Conservation (phyloP, 176 grass and related monocot species). For the maize (Zea mays) region Zm-B73-REFERENCE-NAM-5.0 NC_050101.1:68419001-68419500, state of each 20-base stretch:
- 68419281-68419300: conserved; percentile 39
- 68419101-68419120: neutral
- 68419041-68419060: conserved; percentile 16
- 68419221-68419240: conserved; percentile 56
- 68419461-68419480: conserved; percentile 52
- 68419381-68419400: neutral
- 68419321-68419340: conserved; percentile 54
- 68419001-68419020: neutral
- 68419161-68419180: conserved; percentile 59
- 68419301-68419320: conserved; percentile 37
- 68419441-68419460: conserved; percentile 8
- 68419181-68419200: conserved; percentile 57
- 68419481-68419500: conserved; percentile 40
- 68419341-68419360: conserved; percentile 34
- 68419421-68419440: conserved; percentile 22
- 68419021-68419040: neutral
- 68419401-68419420: conserved; percentile 11
- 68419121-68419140: conserved; percentile 5
- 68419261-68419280: conserved; percentile 45
- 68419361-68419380: conserved; percentile 35
- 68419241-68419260: conserved; percentile 55
- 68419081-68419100: neutral
- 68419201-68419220: conserved; percentile 51
- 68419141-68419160: conserved; percentile 23
- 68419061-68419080: neutral